phyloP scores from a whole-genome alignment of 164 flowering plant genomes.

The Litsea cubeba region DNA sequence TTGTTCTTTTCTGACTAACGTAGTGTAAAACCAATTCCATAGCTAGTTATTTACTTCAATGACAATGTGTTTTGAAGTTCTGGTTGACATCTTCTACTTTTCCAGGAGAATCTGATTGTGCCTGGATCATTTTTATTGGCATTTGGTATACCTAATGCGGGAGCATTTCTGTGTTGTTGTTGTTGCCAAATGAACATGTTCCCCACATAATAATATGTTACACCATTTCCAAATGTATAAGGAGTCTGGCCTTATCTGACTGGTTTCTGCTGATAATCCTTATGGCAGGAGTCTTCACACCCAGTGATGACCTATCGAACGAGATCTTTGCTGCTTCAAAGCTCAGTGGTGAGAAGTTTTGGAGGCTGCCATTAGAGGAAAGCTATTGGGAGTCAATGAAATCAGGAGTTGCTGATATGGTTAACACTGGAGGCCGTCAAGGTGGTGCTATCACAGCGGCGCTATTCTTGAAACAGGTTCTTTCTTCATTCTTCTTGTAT shows the following conservation, averaged over 20 bases:
- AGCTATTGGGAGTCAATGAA: slow-evolving; percentile 98
- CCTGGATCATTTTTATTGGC: too few relatives aligned
- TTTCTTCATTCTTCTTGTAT: not conserved
- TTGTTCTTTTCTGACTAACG: too few relatives aligned
- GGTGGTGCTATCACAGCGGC: slow-evolving; percentile 96
- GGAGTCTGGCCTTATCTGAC: not conserved
- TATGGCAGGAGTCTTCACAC: slow-evolving; percentile 73
- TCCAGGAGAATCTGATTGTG: too few relatives aligned
- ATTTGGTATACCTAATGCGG: too few relatives aligned
- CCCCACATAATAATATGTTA: not conserved
- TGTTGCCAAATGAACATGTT: too few relatives aligned
- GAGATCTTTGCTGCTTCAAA: slow-evolving; percentile 77
- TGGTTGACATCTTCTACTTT: too few relatives aligned
- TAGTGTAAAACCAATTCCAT: too few relatives aligned
- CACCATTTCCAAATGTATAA: not conserved
- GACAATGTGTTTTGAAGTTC: too few relatives aligned
- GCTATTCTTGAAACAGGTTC: slow-evolving; percentile 90
- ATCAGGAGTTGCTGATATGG: slow-evolving; percentile 97
- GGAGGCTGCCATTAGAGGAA: slow-evolving; percentile 96
- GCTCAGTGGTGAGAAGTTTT: slow-evolving; percentile 75
- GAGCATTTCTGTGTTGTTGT: too few relatives aligned
- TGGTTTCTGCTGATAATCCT: not conserved
- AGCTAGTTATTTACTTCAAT: too few relatives aligned
- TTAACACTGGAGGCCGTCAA: slow-evolving; percentile 81
- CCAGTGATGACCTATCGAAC: slow-evolving; percentile 82